These are phyloP conservation scores for Coemansia sp. DNA, from an alignment of 192 early-diverging fungal genomes.

Conservation along the genomic window DNA sequence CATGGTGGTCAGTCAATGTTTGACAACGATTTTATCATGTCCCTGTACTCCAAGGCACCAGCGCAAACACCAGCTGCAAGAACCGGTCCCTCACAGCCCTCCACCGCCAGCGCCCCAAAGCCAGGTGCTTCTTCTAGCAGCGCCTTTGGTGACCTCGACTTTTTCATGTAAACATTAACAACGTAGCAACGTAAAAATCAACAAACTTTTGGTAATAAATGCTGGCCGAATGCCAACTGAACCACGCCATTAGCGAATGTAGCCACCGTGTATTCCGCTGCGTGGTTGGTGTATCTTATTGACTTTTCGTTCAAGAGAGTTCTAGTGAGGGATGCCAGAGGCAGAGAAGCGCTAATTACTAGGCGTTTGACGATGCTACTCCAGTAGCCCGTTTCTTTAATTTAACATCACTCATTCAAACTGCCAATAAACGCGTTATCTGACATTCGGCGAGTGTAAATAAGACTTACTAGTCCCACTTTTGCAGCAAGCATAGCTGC, in stretches of 20 bases:
- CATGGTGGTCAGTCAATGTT: constrained; percentile 29
- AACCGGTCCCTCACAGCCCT: neutral
- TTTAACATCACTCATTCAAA: neutral
- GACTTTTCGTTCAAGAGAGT: neutral
- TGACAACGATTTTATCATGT: constrained; percentile 58
- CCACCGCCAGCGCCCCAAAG: constrained; percentile 10
- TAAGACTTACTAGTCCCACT: neutral
- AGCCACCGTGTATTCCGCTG: neutral
- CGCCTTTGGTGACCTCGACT: constrained; percentile 30
- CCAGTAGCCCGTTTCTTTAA: neutral
- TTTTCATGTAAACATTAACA: constrained; percentile 25
- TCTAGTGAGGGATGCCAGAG: neutral
- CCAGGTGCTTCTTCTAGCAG: constrained; percentile 9
- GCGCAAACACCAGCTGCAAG: neutral
- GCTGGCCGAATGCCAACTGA: too few species aligned
- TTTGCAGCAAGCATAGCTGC: neutral
- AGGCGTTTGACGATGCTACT: neutral
- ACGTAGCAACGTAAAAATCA: too few species aligned
- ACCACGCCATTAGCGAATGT: too few species aligned
- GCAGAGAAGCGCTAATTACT: neutral
- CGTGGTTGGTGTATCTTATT: neutral
- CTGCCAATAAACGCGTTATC: neutral
- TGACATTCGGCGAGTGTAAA: neutral
- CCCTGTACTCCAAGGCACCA: constrained; percentile 43
- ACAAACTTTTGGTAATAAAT: too few species aligned